Base-by-base conservation (phyloP, 2,329 filamentous ascomycete species). In the Colletotrichum viniferum region DNA sequence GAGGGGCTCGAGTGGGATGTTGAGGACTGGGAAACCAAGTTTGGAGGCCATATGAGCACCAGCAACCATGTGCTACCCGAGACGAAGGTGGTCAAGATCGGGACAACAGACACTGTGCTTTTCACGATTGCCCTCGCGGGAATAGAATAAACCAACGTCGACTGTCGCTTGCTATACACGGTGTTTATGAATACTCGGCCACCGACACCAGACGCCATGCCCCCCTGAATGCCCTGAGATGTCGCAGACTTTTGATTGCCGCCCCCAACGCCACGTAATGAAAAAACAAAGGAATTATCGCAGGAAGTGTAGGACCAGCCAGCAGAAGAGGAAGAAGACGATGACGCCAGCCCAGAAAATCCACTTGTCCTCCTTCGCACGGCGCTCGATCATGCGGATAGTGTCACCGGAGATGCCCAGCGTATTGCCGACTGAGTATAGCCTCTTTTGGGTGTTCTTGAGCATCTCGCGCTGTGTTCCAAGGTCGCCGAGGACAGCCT, bases 341-440 rank as follows among this genome's bases (percentile, higher is more conserved):
- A 97, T 85, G 4, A 96, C 95, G 0, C 97, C 96, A 0, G 88
- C 94, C 90, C 94, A 94, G 84, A 99, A 99, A 43, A 99, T 98
- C 96, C 96, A 98, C 86, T 98, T 98, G 84, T 99, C 97, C 87
- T 98, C 94, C 84, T 92, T 94, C 66, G 97, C 96, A 77, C 97
- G 90, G 79, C 97, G 87, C 86, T 98, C 96, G 56, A 99, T 94
- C 95, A 97, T 98, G 62, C 97, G 92, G 78, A 99, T 99, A 3
- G 97, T 99, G 83, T 98, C 96, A 24, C 96, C 96, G 81, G 94
- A 97, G 75, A 99, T 91, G 1, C 97, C 97, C 63, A 99, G 86
- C 26, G 97, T 98, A 82, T 98, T 98, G 8, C 95, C 97, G 24
- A 98, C 96, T 79, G 92, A 96, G 82, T 98, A 98, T 65, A 99